Evolutionary conservation across 345 rosid species (phyloP).

Genomic region (Eucalyptus coolabah): DNA sequence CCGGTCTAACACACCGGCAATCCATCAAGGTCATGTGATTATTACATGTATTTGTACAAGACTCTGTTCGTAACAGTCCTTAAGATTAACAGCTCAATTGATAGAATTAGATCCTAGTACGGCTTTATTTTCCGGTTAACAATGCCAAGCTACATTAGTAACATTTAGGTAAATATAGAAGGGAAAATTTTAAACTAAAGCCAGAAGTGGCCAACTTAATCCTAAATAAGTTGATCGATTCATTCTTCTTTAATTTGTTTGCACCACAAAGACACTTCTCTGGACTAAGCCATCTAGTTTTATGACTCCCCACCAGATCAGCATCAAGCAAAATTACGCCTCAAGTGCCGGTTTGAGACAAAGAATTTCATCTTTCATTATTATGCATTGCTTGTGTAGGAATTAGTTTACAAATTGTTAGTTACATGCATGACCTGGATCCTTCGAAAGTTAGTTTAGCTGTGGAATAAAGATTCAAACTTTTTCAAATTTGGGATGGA

Average conservation of each 20-base stretch:
- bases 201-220: not conserved
- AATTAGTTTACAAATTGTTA: not conserved
- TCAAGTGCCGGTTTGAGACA: not conserved
- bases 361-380: not conserved
- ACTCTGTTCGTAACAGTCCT: not conserved
- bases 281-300: not conserved
- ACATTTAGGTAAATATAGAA: not conserved
- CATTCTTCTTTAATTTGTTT: not conserved
- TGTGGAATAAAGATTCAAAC: not conserved
- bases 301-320: not conserved
- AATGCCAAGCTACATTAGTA: not conserved
- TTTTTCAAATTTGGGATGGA: not conserved
- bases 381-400: not conserved
- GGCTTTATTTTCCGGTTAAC: not conserved
- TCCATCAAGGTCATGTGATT: not conserved
- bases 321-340: not conserved
- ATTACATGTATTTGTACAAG: not conserved
- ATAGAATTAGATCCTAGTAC: not conserved
- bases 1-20: not conserved
- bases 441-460: not conserved
- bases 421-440: accelerated
- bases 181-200: not conserved
- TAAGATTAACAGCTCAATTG: not conserved
- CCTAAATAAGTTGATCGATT: not conserved
- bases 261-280: not conserved